These are phyloP conservation scores for Thyridium curvatum DNA, from an alignment of 2,329 filamentous ascomycete genomes.

Conservation along the genomic window DNA sequence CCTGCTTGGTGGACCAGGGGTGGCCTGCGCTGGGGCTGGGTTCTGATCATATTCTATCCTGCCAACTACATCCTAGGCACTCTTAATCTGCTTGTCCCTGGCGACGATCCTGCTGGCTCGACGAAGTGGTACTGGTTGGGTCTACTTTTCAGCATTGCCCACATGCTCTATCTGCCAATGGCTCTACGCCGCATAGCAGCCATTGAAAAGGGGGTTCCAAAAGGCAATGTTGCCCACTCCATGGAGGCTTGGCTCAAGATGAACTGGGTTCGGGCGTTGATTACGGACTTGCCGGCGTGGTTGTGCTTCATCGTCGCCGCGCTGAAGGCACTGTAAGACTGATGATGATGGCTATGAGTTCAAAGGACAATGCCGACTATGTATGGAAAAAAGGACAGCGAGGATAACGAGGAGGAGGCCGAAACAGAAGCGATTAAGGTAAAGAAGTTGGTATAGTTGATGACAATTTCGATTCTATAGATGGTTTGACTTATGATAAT, in stretches of 20 bases:
- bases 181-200: constrained; percentile 2
- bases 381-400: background rate
- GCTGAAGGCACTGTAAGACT: background rate
- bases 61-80: constrained; percentile 1
- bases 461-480: background rate
- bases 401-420: background rate
- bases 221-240: background rate
- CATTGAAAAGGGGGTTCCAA: constrained; percentile 1
- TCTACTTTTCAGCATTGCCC: constrained; percentile 1
- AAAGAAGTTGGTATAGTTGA: no score
- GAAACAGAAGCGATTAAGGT: no score
- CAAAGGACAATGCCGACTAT: no score
- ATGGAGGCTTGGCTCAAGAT: constrained; percentile 3
- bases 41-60: constrained; percentile 1
- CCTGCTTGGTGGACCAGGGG: constrained; percentile 2
- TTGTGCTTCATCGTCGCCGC: constrained; percentile 1
- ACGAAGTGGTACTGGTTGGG: constrained; percentile 1
- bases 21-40: constrained; percentile 2
- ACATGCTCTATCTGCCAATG: constrained; percentile 1
- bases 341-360: background rate
- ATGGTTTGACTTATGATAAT: no score
- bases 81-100: constrained; percentile 1
- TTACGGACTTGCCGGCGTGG: constrained; percentile 1
- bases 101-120: background rate
- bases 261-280: constrained; percentile 1